phyloP scores from a whole-genome alignment of 2,329 filamentous ascomycete genomes.

The Fusarium virguliforme region DNA sequence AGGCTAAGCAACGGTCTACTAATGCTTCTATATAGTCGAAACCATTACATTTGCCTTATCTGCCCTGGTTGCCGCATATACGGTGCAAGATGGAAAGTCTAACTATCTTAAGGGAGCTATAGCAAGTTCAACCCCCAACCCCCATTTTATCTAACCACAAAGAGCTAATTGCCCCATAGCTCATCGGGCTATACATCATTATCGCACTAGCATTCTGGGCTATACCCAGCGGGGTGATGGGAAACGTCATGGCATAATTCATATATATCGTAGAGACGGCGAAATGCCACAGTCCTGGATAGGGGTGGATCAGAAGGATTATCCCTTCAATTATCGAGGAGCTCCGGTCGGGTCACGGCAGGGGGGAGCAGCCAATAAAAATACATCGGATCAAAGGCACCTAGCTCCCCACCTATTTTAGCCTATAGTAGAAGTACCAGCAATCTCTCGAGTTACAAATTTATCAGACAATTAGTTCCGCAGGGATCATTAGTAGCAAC shows the following conservation, averaged over 20 bases:
- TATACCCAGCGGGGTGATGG: too few relatives aligned
- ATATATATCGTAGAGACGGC: too few relatives aligned
- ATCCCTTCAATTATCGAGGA: background rate
- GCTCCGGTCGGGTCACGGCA: background rate
- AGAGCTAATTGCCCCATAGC: too few relatives aligned
- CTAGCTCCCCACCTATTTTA: background rate
- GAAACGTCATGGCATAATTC: too few relatives aligned
- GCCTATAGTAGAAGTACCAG: constrained; percentile 25
- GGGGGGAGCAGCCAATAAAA: background rate
- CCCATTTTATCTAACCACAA: too few relatives aligned
- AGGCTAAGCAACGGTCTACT: constrained; percentile 1
- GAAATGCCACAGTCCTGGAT: too few relatives aligned
- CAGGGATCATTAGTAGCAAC: too few relatives aligned
- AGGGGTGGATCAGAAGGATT: too few relatives aligned
- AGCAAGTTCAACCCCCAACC: too few relatives aligned
- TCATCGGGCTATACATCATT: constrained; percentile 69
- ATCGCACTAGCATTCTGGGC: constrained; percentile 75
- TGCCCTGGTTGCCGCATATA: constrained; percentile 82
- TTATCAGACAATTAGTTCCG: too few relatives aligned
- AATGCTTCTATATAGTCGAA: constrained; percentile 70
- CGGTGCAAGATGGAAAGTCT: constrained; percentile 84
- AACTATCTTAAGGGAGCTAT: constrained; percentile 89
- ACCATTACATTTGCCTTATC: constrained; percentile 84
- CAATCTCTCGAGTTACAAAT: too few relatives aligned
- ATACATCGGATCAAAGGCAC: constrained; percentile 5